Evolutionary conservation across 2,329 filamentous ascomycete genomes (phyloP), one percentile per base, ranked within the genome.

Genomic region (Cucurbitaria berberidis): DNA sequence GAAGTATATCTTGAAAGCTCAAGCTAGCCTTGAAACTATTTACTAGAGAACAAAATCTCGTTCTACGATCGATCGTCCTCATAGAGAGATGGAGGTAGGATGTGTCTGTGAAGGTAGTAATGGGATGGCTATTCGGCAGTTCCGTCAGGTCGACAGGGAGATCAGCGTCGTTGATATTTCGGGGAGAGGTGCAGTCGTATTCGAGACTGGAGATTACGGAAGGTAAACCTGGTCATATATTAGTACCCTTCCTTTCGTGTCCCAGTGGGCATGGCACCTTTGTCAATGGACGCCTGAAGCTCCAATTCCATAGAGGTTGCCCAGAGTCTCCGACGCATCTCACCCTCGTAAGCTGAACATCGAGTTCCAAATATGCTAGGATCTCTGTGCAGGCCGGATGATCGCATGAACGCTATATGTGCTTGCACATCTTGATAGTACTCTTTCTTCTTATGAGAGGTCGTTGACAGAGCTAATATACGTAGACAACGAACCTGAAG

Each of bases 311-410:
- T 64, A 6, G 83, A 80, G 0, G 82, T 83, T 2, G 76, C 77
- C 83, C 83, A 86, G 3, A 86, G 72, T 45, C 83, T 76, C 32
- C 82, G 75, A 34, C 83, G 76, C 75, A 82, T 78, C 48, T 82
- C 79, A 36, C 77, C 77, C 47, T 81, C 77, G 30, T 80, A 71
- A 61, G 10, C n/a, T 7, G 62, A 60, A 38, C 59, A 69, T 10
- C 62, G 45, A 11, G 16, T 39, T 58, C 51, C 75, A 64, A 46
- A 76, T 58, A 53, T 77, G 11, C 42, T 38, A 0, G 79, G 78
- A 48, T 81, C 77, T n/a, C 78, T 69, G 59, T 84, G 82, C 18
- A 83, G 75, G 1, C 82, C 81, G 11, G 75, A 76, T 38, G 80
- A 72, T 8, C 44, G 53, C 76, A 84, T 81, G 26, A 80, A 80